Base-by-base conservation (phyloP, 1,284 basidiomycete species). In the Puccinia hordei region DNA sequence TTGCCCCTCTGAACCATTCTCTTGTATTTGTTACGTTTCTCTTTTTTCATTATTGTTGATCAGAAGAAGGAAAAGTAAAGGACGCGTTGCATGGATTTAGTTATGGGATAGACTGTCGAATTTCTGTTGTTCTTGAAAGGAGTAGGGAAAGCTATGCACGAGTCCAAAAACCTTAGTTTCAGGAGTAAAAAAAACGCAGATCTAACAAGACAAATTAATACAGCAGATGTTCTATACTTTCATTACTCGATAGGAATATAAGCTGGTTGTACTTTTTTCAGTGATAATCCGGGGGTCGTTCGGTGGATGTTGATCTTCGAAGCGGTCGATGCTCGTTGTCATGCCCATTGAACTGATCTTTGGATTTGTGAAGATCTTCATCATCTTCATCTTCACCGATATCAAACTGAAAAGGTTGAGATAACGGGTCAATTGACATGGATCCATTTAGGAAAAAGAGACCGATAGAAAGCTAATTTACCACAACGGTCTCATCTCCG, bases 381-480 rank as follows among this genome's bases (percentile, higher is more conserved):
- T 94, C 93, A 83, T 93, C 93, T 81, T 95, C 93, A 2, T 93
- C 93, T 51, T 87, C 86, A 38, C 87, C 87, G 83, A 96, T 95
- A 85, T 95, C 93, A 84, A 97, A 97, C 77, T 80, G 57, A n/a
- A 44, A 27, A n/a, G n/a, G 4, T 22, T 22, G 35, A 27, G 19
- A 51, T 51, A 53, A 12, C 44, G 13, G 9, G 27, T 57, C 8
- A 57, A 22, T 30, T 51, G 22, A n/a, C n/a, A 68, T 8, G 53
- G 49, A 49, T n/a, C 13, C 30, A 76, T 27, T 5, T 15, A 30
- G 57, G 57, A 10, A 61, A 27, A 35, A 61, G 33, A 27, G 33
- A 46, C 27, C 8, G 22, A 55, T 24, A 27, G 27, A 35, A 51
- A 61, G 6, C 33, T n/a, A 9, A 72, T 57, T 55, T 59, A 80